These are phyloP conservation scores for Cucurbita maxima DNA, from an alignment of 306 rosid genomes.

Conservation along the genomic window DNA sequence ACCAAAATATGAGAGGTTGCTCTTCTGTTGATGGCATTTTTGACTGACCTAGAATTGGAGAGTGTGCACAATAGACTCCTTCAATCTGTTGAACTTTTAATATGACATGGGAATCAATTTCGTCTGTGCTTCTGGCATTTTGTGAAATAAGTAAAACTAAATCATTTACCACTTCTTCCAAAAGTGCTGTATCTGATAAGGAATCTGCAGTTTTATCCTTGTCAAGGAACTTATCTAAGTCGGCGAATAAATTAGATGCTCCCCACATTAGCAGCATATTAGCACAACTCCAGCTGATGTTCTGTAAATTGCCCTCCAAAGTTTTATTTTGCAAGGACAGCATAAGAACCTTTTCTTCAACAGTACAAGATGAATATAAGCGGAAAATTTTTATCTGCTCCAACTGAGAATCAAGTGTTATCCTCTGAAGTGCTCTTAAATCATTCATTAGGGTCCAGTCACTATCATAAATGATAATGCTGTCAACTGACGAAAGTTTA, in stretches of 20 bases:
- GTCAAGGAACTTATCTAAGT: constrained; percentile 40
- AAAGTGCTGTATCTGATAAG: constrained; percentile 15
- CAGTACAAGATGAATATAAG: constrained; percentile 54
- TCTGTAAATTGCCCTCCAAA: constrained; percentile 29
- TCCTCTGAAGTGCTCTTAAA: constrained; percentile 62
- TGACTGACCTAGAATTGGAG: constrained; percentile 38
- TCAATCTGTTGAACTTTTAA: constrained; percentile 46
- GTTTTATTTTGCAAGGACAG: constrained; percentile 57
- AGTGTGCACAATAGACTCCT: constrained; percentile 28
- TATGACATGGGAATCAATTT: constrained; percentile 26
- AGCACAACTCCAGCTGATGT: constrained; percentile 25
- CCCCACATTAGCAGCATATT: constrained; percentile 76
- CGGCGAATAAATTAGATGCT: constrained; percentile 45
- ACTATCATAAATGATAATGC: constrained; percentile 63
- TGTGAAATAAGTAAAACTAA: constrained; percentile 35
- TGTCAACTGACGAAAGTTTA: constrained; percentile 58
- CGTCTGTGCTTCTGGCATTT: constrained; percentile 24
- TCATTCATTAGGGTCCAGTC: constrained; percentile 78
- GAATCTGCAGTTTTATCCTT: constrained; percentile 14
- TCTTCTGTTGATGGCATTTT: constrained; percentile 23
- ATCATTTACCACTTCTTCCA: constrained; percentile 34
- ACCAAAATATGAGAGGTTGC: constrained; percentile 53
- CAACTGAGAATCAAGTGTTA: constrained; percentile 49
- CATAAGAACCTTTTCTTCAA: constrained; percentile 68
- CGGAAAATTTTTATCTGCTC: constrained; percentile 64